Conservation (phyloP, 768 basidiomycete species). For the Lactarius vividus region DNA sequence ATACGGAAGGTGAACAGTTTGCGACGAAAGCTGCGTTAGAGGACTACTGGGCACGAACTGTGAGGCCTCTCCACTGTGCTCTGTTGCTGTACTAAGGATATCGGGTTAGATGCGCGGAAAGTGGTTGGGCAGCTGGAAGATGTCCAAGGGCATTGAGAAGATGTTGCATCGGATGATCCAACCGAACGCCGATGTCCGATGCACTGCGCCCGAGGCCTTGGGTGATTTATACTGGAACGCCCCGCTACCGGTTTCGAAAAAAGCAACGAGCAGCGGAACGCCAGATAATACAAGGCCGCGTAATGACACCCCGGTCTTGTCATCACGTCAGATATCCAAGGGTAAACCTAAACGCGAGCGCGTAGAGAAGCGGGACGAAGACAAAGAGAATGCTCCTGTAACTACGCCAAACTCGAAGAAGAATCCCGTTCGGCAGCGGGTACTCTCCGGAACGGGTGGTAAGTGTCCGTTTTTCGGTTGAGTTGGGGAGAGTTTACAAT, state of each 20-base stretch:
- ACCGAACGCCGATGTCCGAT: slow-evolving; percentile 79
- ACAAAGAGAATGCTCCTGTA: slow-evolving; percentile 39
- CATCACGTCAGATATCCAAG: slow-evolving; percentile 29
- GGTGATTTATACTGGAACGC: slow-evolving; percentile 64
- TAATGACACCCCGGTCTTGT: slow-evolving; percentile 39
- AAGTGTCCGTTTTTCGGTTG: neutral
- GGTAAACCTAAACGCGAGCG: slow-evolving; percentile 21
- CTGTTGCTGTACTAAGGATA: neutral
- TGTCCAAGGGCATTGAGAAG: slow-evolving; percentile 61
- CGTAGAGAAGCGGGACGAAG: slow-evolving; percentile 30
- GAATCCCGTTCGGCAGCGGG: slow-evolving; percentile 10
- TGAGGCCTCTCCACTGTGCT: slow-evolving; percentile 34
- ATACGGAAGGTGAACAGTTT: slow-evolving; percentile 76
- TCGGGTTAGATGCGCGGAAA: slow-evolving; percentile 61
- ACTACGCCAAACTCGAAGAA: slow-evolving; percentile 6
- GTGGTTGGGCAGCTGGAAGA: slow-evolving; percentile 82
- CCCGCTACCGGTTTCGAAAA: slow-evolving; percentile 25
- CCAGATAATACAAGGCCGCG: slow-evolving; percentile 35
- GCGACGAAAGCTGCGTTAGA: slow-evolving; percentile 76
- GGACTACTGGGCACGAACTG: slow-evolving; percentile 83
- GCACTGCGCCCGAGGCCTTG: slow-evolving; percentile 64
- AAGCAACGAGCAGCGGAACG: slow-evolving; percentile 35
- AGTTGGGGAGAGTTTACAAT: neutral
- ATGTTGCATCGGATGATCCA: slow-evolving; percentile 75
- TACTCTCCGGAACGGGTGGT: slow-evolving; percentile 21